Conservation (phyloP, 1,284 basidiomycete genomes). For the Mycosarcoma maydis region DNA sequence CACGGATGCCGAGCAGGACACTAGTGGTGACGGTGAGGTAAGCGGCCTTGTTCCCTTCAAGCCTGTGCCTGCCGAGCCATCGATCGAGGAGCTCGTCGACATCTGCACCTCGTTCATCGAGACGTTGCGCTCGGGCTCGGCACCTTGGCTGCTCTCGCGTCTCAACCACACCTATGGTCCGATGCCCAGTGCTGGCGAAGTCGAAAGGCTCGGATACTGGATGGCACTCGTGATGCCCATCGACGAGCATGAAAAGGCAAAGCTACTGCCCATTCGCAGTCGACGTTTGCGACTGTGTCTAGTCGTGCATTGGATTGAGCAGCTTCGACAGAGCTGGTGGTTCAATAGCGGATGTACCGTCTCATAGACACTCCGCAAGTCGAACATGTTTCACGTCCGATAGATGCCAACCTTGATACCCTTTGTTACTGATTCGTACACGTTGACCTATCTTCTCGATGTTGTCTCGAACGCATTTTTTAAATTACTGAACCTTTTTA, state of each 20-base stretch:
- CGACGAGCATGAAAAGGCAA: constrained; percentile 90
- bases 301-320: constrained; percentile 92
- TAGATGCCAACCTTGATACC: too few relatives aligned
- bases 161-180: constrained; percentile 72
- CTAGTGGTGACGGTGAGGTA: not conserved
- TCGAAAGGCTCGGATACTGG: constrained; percentile 71
- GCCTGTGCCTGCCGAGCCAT: constrained; percentile 59
- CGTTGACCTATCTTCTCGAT: too few relatives aligned
- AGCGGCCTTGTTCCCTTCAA: constrained; percentile 28
- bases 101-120: constrained; percentile 82
- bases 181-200: constrained; percentile 53
- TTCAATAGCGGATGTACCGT: constrained; percentile 68
- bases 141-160: constrained; percentile 89
- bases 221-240: constrained; percentile 91
- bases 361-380: constrained; percentile 23
- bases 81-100: constrained; percentile 78
- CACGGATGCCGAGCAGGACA: not conserved
- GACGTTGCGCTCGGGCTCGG: constrained; percentile 80
- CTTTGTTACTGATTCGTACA: too few relatives aligned
- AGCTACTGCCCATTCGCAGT: constrained; percentile 87
- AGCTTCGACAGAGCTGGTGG: constrained; percentile 70
- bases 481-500: too few relatives aligned
- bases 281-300: constrained; percentile 80
- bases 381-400: too few relatives aligned
- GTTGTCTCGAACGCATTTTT: too few relatives aligned